phyloP scores from a whole-genome alignment of 78 protist species.

The Blattamonas nauphoetae region DNA sequence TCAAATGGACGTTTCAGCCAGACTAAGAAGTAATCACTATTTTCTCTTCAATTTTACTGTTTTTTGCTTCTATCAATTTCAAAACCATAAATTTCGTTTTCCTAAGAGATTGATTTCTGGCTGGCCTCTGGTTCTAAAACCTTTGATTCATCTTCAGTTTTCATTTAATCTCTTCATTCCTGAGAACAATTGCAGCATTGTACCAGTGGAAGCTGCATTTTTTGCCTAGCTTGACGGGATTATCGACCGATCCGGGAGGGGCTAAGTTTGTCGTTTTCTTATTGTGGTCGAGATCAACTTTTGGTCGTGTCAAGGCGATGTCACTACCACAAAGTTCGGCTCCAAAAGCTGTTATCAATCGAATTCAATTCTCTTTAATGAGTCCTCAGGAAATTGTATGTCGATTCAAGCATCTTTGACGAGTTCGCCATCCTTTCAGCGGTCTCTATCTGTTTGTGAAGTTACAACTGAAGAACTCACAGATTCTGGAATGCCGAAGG shows the following conservation, averaged over 20 bases:
- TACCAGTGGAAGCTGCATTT: background rate
- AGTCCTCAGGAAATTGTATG: background rate
- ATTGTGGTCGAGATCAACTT: background rate
- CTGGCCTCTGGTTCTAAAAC: too few relatives aligned
- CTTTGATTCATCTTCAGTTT: too few relatives aligned
- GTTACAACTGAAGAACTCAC: slow-evolving; percentile 28
- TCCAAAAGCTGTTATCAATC: background rate
- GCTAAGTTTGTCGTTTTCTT: background rate
- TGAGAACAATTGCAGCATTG: background rate
- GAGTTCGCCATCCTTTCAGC: background rate
- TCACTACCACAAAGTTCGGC: background rate
- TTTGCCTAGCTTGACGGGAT: background rate
- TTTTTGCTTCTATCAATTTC: too few relatives aligned
- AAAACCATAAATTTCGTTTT: background rate
- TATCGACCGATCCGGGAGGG: background rate
- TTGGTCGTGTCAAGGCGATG: background rate
- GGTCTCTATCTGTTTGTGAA: slow-evolving; percentile 30
- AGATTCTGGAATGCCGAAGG: slow-evolving; percentile 65
- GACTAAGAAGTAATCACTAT: too few relatives aligned
- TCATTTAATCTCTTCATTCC: background rate
- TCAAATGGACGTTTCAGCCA: too few relatives aligned
- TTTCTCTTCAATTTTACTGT: too few relatives aligned
- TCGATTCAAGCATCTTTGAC: background rate
- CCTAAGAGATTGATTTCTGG: background rate
- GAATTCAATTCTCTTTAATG: background rate